A percentile compares a stretch with the other conserved stretches of the same genome.
Conservation (phyloP, 371 early-diverging fungal genomes). For the Mucor racemosus region DNA sequence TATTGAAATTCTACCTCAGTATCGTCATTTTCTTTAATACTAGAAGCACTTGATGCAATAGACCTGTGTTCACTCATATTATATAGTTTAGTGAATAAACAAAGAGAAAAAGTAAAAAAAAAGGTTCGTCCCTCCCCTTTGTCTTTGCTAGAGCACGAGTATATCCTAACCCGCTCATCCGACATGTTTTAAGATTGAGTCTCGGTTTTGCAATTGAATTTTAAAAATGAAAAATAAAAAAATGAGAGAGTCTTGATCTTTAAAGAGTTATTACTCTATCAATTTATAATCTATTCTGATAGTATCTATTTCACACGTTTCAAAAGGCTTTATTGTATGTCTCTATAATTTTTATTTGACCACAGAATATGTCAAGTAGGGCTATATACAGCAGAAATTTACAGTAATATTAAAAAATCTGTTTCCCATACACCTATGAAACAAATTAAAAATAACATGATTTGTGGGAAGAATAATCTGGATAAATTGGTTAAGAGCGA, state of each 20-base stretch:
- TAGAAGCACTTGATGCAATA: slow-evolving; percentile 7
- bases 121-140: background rate
- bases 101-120: background rate
- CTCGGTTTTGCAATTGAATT: background rate
- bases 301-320: background rate
- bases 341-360: background rate
- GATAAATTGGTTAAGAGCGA: background rate
- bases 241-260: background rate
- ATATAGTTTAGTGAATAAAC: background rate
- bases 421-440: background rate
- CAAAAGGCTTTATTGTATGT: background rate
- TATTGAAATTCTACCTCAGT: background rate
- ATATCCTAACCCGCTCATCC: background rate
- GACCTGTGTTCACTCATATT: slow-evolving; percentile 5
- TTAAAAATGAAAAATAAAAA: no score
- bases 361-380: background rate
- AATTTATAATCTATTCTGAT: background rate
- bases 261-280: background rate
- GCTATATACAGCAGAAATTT: background rate
- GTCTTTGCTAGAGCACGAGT: background rate
- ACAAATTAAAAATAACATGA: background rate
- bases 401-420: background rate
- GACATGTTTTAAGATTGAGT: background rate
- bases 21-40: background rate
- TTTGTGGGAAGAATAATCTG: background rate